Evolutionary conservation across 1,284 basidiomycete genomes (phyloP).

Genomic region (Gymnopus androsaceus): DNA sequence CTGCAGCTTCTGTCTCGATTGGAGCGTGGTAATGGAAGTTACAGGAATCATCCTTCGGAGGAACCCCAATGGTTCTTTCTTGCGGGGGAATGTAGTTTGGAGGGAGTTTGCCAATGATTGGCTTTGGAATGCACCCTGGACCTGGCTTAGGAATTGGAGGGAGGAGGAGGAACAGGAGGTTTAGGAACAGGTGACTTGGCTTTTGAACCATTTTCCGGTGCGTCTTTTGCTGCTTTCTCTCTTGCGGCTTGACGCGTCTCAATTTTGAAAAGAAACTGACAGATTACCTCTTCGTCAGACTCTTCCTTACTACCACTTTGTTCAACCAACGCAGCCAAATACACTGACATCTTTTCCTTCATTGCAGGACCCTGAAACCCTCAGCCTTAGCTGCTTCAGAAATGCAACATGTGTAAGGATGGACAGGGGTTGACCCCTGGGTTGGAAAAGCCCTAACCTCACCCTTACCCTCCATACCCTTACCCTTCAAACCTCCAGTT

Average conservation of each 20-base stretch:
- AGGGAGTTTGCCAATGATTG: background rate
- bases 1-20: too few relatives aligned
- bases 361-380: too few relatives aligned
- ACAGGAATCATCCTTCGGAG: background rate
- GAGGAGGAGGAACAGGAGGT: background rate
- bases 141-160: too few relatives aligned
- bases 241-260: background rate
- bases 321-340: too few relatives aligned
- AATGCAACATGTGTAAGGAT: too few relatives aligned
- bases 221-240: background rate
- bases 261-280: background rate
- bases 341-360: background rate
- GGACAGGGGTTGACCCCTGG: too few relatives aligned
- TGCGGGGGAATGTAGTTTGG: background rate
- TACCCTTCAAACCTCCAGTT: too few relatives aligned
- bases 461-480: too few relatives aligned
- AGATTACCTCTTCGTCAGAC: background rate
- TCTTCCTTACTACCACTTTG: background rate
- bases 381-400: too few relatives aligned
- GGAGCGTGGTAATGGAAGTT: background rate
- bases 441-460: too few relatives aligned
- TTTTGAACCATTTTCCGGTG: too few relatives aligned
- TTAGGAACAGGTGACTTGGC: background rate
- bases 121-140: background rate
- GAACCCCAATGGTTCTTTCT: background rate